phyloP scores from a whole-genome alignment of 2,329 filamentous ascomycete genomes.

The Anthostomella pinea region DNA sequence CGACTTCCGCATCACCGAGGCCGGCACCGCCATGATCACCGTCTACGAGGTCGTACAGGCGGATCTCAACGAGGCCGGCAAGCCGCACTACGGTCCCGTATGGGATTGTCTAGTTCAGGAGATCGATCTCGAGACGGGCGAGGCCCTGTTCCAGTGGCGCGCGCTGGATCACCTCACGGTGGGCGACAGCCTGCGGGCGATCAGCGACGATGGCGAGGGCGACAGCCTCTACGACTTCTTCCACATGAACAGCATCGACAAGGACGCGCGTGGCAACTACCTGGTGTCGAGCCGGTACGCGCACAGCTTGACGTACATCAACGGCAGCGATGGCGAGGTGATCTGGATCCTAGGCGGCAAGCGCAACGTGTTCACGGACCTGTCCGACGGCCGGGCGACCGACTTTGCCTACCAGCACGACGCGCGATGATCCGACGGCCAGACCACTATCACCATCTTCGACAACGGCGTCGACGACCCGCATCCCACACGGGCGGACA shows the following conservation, averaged over 20 bases:
- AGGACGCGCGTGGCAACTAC: conserved; percentile 43
- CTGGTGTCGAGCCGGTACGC: conserved; percentile 42
- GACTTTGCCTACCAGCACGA: conserved; percentile 52
- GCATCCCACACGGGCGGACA: conserved; percentile 24
- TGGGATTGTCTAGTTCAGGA: conserved; percentile 44
- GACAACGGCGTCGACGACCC: conserved; percentile 41
- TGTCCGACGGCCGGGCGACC: conserved; percentile 40
- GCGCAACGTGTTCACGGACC: conserved; percentile 39
- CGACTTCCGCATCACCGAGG: conserved; percentile 35
- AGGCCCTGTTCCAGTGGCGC: conserved; percentile 44
- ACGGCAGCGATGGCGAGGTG: conserved; percentile 41
- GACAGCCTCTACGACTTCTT: conserved; percentile 49
- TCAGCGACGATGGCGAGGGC: conserved; percentile 36
- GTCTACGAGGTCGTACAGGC: conserved; percentile 34
- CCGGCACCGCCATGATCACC: conserved; percentile 37
- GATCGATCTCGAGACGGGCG: conserved; percentile 42
- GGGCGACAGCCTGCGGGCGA: conserved; percentile 33
- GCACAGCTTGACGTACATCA: conserved; percentile 40
- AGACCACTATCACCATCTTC: conserved; percentile 36
- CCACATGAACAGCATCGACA: conserved; percentile 53
- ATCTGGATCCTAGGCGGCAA: conserved; percentile 52
- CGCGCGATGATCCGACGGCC: conserved; percentile 41
- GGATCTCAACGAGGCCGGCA: conserved; percentile 37
- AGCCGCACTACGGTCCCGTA: conserved; percentile 35
- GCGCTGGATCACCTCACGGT: conserved; percentile 21